These are phyloP conservation scores for Pythium insidiosum DNA, from an alignment of 352 stramenopile species.

Conservation along the genomic window DNA sequence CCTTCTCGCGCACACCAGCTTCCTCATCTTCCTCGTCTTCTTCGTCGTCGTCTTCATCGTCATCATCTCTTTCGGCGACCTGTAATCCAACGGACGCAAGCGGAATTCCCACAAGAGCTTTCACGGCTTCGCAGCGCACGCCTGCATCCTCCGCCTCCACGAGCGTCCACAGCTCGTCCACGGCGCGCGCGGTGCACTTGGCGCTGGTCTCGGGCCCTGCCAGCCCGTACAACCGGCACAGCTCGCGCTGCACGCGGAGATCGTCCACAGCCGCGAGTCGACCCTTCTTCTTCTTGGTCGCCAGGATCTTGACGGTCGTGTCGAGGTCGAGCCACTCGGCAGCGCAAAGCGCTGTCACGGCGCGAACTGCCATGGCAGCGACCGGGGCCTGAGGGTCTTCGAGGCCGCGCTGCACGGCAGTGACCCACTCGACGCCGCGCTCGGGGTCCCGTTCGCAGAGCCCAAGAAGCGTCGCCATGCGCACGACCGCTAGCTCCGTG, in stretches of 20 bases:
- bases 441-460: conserved; percentile 62
- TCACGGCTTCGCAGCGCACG: conserved; percentile 36
- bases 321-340: conserved; percentile 71
- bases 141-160: conserved; percentile 18
- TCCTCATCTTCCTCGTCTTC: conserved; percentile 29
- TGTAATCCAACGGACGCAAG: conserved; percentile 12
- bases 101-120: conserved; percentile 24
- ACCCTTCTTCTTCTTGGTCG: conserved; percentile 57
- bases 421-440: conserved; percentile 60
- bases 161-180: conserved; percentile 45
- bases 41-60: conserved; percentile 3
- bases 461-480: conserved; percentile 50
- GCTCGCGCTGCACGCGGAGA: conserved; percentile 40
- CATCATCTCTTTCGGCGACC: background rate
- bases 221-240: conserved; percentile 49
- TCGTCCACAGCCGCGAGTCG: conserved; percentile 37
- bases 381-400: conserved; percentile 43
- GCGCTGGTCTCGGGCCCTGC: conserved; percentile 24
- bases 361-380: conserved; percentile 55
- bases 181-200: conserved; percentile 31
- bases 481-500: conserved; percentile 30
- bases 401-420: conserved; percentile 42
- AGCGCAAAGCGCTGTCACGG: conserved; percentile 42
- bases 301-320: conserved; percentile 66
- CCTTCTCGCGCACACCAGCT: conserved; percentile 34